phyloP scores from a whole-genome alignment of 441 rosid genomes.

The Brassica balearica region DNA sequence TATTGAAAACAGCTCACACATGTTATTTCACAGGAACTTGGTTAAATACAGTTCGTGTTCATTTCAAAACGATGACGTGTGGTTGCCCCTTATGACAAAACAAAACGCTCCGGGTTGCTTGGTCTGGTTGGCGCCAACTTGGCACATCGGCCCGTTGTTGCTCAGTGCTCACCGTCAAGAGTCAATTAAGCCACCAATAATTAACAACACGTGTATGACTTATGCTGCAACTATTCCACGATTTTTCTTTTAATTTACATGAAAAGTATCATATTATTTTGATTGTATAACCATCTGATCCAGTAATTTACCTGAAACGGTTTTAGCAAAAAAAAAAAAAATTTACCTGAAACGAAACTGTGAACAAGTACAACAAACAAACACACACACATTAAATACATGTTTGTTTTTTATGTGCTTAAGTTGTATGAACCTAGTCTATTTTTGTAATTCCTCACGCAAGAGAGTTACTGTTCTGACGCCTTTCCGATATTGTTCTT shows the following conservation, averaged over 20 bases:
- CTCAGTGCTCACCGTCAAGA: not conserved
- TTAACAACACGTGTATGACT: not conserved
- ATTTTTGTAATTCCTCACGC: too few species aligned
- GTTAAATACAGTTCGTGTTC: not conserved
- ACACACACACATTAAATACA: not conserved
- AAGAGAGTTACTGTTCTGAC: too few species aligned
- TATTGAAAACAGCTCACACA: not conserved
- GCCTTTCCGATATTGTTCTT: too few species aligned
- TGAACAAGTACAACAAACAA: not conserved
- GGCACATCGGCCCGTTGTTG: not conserved
- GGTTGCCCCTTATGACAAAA: too few species aligned
- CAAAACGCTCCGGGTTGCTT: not conserved
- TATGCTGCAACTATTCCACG: not conserved
- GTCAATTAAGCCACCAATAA: not conserved
- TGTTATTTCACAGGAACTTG: not conserved
- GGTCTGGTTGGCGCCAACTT: not conserved
- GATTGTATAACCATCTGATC: not conserved
- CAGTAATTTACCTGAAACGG: slow-evolving; percentile 30
- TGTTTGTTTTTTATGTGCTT: too few species aligned
- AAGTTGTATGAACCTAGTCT: too few species aligned
- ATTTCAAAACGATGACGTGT: not conserved
- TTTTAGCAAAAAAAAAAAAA: too few species aligned
- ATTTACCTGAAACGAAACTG: slow-evolving; percentile 35
- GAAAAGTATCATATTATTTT: not conserved
- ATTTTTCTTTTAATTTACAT: not conserved